A percentile compares a stretch with the other conserved stretches of the same genome.
Conservation (phyloP, 805 yeast species). For the Candida ascalaphidarum region DNA sequence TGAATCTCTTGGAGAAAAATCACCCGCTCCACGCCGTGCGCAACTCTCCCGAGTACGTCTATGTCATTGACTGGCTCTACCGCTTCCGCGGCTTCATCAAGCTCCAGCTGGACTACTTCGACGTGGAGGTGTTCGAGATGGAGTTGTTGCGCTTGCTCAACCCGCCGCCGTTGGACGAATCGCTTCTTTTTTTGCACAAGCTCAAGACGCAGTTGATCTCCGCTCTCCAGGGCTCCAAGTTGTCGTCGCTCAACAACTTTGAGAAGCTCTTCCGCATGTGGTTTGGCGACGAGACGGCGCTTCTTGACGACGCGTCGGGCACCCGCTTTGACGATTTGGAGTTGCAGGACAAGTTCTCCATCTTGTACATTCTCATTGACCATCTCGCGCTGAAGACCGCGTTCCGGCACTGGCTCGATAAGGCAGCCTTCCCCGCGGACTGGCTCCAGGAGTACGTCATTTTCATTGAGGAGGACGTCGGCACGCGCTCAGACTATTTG, state of each 20-base stretch:
- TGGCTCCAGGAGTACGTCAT: constrained; percentile 13
- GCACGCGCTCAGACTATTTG: constrained; percentile 20
- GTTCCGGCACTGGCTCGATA: constrained; percentile 43
- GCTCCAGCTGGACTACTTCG: constrained; percentile 44
- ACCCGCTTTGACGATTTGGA: constrained; percentile 31
- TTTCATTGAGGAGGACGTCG: constrained; percentile 3
- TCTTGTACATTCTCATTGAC: constrained; percentile 35
- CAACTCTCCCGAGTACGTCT: constrained; percentile 11
- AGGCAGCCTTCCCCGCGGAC: constrained; percentile 15
- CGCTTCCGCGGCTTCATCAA: constrained; percentile 44
- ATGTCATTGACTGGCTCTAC: constrained; percentile 47
- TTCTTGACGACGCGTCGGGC: constrained; percentile 11
- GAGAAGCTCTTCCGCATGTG: constrained; percentile 24
- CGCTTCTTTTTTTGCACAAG: constrained; percentile 30
- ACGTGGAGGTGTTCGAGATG: constrained; percentile 53
- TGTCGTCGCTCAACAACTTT: constrained; percentile 18
- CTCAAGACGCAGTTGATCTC: constrained; percentile 35
- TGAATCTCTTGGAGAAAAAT: too few species aligned
- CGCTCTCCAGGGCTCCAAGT: constrained; percentile 28
- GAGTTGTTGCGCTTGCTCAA: constrained; percentile 37
- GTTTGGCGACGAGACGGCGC: constrained; percentile 25
- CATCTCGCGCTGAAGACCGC: constrained; percentile 34
- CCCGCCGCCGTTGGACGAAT: constrained; percentile 26
- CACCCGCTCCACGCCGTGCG: too few species aligned
- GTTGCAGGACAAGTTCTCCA: constrained; percentile 40